phyloP scores from a whole-genome alignment of 2,329 filamentous ascomycete species.

The Hypoxylon sp. region DNA sequence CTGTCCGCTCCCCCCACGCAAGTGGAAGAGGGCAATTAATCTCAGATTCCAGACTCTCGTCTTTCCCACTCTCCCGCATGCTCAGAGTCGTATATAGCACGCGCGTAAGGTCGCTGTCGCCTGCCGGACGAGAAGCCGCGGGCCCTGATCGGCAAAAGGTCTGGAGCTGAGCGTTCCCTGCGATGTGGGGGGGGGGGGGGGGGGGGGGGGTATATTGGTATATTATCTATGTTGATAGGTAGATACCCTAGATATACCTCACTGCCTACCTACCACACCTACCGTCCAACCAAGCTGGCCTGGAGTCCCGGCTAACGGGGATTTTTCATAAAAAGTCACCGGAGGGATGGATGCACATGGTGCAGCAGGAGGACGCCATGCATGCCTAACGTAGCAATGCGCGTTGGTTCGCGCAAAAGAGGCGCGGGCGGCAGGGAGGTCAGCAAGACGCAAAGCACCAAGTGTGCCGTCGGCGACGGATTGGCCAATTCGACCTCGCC shows the following conservation, averaged over 20 bases:
- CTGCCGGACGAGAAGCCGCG: too few relatives aligned
- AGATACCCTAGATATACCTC: too few relatives aligned
- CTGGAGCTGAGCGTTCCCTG: too few relatives aligned
- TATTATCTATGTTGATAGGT: too few relatives aligned
- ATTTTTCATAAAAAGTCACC: neutral
- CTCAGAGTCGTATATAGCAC: constrained; percentile 12
- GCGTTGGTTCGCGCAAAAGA: neutral
- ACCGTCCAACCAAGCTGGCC: neutral
- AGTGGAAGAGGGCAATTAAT: constrained; percentile 21
- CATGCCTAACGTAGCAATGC: neutral
- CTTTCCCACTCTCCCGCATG: constrained; percentile 12
- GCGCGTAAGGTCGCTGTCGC: too few relatives aligned
- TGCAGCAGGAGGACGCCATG: neutral
- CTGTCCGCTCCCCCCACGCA: constrained; percentile 19
- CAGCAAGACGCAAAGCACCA: neutral
- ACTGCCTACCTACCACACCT: too few relatives aligned
- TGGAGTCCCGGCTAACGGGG: neutral
- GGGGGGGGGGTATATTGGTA: too few relatives aligned
- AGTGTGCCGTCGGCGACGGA: neutral
- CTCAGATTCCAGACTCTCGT: constrained; percentile 9
- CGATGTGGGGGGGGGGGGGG: too few relatives aligned
- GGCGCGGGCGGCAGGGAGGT: neutral
- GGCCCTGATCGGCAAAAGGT: too few relatives aligned
- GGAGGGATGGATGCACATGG: neutral
- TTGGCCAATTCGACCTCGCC: neutral